Percentiles rank a stretch among this genome's conserved stretches.
These are phyloP conservation scores for Metroxylon sagu DNA, from an alignment of 176 grass and related monocot species.

Conservation along the genomic window DNA sequence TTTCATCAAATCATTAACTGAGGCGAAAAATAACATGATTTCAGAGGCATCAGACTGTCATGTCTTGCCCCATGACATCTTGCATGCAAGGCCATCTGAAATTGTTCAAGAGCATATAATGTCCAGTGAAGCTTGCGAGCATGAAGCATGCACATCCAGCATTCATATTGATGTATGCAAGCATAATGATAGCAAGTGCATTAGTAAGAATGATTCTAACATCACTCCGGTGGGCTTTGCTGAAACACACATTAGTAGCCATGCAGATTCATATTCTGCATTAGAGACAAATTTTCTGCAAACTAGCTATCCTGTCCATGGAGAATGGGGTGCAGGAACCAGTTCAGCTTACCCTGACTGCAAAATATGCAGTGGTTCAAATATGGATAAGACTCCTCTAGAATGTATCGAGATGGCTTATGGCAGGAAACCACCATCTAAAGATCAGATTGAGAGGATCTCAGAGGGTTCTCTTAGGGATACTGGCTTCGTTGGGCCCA, in stretches of 20 bases:
- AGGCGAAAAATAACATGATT: constrained; percentile 14
- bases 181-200: background rate
- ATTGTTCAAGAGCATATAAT: background rate
- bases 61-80: constrained; percentile 12
- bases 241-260: constrained; percentile 6
- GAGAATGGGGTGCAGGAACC: background rate
- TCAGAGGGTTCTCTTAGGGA: constrained; percentile 26
- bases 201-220: background rate
- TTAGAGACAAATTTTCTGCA: background rate
- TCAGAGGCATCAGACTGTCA: constrained; percentile 14
- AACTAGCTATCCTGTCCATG: background rate
- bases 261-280: background rate
- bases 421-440: constrained; percentile 46
- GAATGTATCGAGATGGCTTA: constrained; percentile 46
- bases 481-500: background rate
- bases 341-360: background rate
- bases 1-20: constrained; percentile 22
- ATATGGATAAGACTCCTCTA: background rate
- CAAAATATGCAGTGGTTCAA: background rate
- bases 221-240: background rate
- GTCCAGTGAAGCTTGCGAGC: background rate
- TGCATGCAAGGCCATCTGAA: constrained; percentile 20
- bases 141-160: background rate
- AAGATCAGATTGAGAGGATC: constrained; percentile 36
- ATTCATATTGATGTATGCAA: background rate